Evolutionary conservation across 352 stramenopile species (phyloP).

Genomic region (Blastocystis sp.): DNA sequence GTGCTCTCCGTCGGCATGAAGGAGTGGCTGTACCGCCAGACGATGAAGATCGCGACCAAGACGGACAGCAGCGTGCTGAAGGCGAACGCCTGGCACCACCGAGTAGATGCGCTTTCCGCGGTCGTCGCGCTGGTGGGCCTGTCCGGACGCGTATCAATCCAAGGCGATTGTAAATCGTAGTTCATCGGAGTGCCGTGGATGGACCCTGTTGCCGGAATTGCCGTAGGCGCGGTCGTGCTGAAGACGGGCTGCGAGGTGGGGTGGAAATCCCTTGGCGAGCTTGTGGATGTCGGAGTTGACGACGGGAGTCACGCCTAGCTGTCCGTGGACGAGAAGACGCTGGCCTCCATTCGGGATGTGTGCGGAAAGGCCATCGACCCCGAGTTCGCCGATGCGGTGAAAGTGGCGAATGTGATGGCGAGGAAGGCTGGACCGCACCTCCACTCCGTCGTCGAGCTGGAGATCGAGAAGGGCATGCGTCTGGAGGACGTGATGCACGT

Average conservation of each 20-base stretch:
- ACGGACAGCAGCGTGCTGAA: constrained; percentile 64
- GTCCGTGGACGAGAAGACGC: constrained; percentile 55
- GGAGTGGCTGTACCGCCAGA: constrained; percentile 61
- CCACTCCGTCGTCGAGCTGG: constrained; percentile 37
- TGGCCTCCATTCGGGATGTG: constrained; percentile 15
- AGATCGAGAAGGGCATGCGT: background rate
- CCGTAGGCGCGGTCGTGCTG: constrained; percentile 50
- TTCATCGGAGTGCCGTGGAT: constrained; percentile 64
- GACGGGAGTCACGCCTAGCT: background rate
- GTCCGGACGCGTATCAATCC: constrained; percentile 9
- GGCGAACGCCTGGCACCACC: constrained; percentile 67
- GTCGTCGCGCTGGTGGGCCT: constrained; percentile 51
- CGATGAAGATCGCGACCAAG: constrained; percentile 57
- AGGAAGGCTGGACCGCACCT: constrained; percentile 63
- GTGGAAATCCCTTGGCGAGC: constrained; percentile 38
- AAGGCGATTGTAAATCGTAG: background rate
- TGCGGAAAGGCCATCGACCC: background rate
- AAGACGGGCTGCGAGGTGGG: constrained; percentile 51
- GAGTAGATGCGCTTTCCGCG: constrained; percentile 63
- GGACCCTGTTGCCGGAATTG: constrained; percentile 47
- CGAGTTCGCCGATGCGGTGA: background rate
- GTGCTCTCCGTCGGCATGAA: constrained; percentile 39
- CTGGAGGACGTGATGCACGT: constrained; percentile 24
- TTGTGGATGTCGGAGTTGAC: constrained; percentile 9
- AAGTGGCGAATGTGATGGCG: constrained; percentile 39